Evolutionary conservation across 352 stramenopile species (phyloP).

Genomic region (Globisporangium cylindrosporum): DNA sequence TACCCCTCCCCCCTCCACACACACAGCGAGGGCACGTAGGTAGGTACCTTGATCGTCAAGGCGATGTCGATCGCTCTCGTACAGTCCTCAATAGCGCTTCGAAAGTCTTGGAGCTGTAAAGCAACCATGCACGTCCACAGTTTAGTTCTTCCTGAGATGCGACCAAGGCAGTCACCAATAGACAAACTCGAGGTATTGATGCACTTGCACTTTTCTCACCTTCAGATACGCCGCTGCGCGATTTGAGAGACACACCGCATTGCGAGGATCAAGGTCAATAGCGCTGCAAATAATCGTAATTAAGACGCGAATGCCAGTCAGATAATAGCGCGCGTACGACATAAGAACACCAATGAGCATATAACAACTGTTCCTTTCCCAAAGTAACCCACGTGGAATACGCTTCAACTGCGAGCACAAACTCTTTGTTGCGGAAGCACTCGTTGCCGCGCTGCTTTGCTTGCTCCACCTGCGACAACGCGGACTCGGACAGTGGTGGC

Average conservation of each 20-base stretch:
- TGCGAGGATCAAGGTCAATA: conserved; percentile 36
- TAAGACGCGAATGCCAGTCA: not conserved
- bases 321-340: not conserved
- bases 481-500: not conserved
- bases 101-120: conserved; percentile 35
- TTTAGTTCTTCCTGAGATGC: not conserved
- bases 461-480: conserved; percentile 14
- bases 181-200: not conserved
- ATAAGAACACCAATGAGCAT: not conserved
- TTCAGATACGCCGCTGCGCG: conserved; percentile 63
- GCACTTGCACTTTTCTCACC: conserved; percentile 18
- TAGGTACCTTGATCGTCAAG: conserved; percentile 49
- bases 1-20: no score
- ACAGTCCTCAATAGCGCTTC: conserved; percentile 44
- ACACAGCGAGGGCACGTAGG: no score
- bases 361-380: not conserved
- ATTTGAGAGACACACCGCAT: conserved; percentile 60
- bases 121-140: not conserved
- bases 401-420: conserved; percentile 31
- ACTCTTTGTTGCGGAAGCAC: conserved; percentile 38
- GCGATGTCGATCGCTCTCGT: conserved; percentile 36
- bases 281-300: conserved; percentile 24
- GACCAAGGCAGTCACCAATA: no score
- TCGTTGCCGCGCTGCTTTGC: conserved; percentile 56
- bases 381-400: conserved; percentile 39